phyloP scores from a whole-genome alignment of 2,329 filamentous ascomycete genomes.

The Pseudogymnoascus sp. region DNA sequence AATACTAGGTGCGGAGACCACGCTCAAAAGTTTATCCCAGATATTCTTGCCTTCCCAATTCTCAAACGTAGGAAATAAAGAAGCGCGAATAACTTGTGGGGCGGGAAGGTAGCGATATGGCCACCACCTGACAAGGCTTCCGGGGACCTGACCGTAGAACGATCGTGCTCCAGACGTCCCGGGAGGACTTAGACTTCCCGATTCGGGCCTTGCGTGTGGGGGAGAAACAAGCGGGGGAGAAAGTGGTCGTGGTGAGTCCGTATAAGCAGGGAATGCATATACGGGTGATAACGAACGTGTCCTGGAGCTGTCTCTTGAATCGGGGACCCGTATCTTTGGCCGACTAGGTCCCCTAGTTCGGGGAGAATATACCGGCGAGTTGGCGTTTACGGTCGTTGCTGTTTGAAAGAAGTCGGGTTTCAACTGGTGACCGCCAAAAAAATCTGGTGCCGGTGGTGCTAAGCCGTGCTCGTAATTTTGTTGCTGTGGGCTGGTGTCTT shows the following conservation, averaged over 20 bases:
- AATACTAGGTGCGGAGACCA: conserved; percentile 82
- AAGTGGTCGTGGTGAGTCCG: conserved; percentile 26
- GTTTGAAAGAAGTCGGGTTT: conserved; percentile 25
- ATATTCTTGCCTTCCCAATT: conserved; percentile 74
- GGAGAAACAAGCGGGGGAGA: conserved; percentile 13
- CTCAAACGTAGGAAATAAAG: conserved; percentile 80
- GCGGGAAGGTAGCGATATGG: conserved; percentile 67
- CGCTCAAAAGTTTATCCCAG: conserved; percentile 75
- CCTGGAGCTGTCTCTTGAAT: conserved; percentile 24
- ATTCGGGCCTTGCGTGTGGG: not conserved
- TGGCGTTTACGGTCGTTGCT: not conserved
- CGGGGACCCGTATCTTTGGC: conserved; percentile 25
- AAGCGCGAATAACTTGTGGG: conserved; percentile 62
- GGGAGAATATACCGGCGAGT: conserved; percentile 16
- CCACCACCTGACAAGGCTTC: conserved; percentile 63
- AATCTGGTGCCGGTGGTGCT: conserved; percentile 34
- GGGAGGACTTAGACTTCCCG: not conserved
- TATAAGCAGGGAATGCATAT: conserved; percentile 26
- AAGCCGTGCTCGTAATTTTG: conserved; percentile 34
- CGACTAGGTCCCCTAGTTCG: conserved; percentile 16
- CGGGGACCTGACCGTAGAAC: conserved; percentile 12
- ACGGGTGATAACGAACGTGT: conserved; percentile 24
- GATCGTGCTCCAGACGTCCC: conserved; percentile 17
- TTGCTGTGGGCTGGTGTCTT: conserved; percentile 28
- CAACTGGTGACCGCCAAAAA: conserved; percentile 28